Conservation (phyloP, 2,329 filamentous ascomycete species). For the Monosporascus sp. region DNA sequence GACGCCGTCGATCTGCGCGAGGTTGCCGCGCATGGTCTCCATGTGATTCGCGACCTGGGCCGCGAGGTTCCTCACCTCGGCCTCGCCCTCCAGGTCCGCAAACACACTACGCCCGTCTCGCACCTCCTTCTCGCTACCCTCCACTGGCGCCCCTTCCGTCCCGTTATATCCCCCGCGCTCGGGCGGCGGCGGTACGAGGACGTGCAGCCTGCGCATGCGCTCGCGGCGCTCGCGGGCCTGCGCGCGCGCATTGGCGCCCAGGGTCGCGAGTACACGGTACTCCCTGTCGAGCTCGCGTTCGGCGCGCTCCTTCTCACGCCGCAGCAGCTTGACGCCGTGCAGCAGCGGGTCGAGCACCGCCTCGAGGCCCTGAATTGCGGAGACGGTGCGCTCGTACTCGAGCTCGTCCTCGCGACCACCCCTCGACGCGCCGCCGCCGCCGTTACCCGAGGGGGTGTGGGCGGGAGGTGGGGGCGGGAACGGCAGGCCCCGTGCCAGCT, state of each 20-base stretch:
- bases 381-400: slow-evolving; percentile 59
- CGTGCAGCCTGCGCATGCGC: slow-evolving; percentile 43
- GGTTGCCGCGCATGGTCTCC: slow-evolving; percentile 50
- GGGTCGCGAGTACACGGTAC: slow-evolving; percentile 41
- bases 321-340: slow-evolving; percentile 58
- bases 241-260: slow-evolving; percentile 53
- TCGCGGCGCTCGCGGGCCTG: slow-evolving; percentile 49
- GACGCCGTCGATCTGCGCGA: slow-evolving; percentile 49
- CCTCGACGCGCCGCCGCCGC: slow-evolving; percentile 21
- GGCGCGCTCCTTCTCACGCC: slow-evolving; percentile 51
- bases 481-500: slow-evolving; percentile 56
- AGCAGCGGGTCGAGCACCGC: slow-evolving; percentile 55
- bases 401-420: slow-evolving; percentile 52
- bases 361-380: slow-evolving; percentile 52
- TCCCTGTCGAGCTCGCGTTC: slow-evolving; percentile 52
- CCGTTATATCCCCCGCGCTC: neutral
- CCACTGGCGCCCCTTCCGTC: slow-evolving; percentile 5
- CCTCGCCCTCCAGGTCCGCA: slow-evolving; percentile 30
- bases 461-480: slow-evolving; percentile 50
- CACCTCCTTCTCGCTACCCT: neutral
- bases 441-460: slow-evolving; percentile 10
- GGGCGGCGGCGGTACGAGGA: slow-evolving; percentile 37
- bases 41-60: slow-evolving; percentile 49
- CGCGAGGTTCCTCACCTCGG: slow-evolving; percentile 39
- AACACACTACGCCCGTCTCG: slow-evolving; percentile 16